A percentile compares a stretch with the other conserved stretches of the same genome.
These are phyloP conservation scores for Leishmania braziliensis DNA, from an alignment of 208 protist genomes.

Conservation along the genomic window DNA sequence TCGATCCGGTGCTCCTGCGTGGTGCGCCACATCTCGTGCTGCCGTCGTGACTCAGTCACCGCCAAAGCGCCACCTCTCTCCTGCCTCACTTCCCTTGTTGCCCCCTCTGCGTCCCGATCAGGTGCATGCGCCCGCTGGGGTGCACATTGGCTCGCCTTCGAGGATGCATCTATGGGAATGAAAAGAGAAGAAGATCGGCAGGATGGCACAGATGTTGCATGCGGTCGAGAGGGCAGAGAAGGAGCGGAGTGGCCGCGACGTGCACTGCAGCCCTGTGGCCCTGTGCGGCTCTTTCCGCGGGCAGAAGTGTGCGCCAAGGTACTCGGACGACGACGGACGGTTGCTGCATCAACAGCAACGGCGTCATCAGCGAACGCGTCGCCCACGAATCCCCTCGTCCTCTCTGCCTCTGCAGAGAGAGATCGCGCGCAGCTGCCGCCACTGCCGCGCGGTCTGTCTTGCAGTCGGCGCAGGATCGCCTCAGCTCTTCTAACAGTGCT, in stretches of 20 bases:
- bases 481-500: slow-evolving; percentile 17
- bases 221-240: neutral
- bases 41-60: neutral
- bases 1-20: slow-evolving; percentile 27
- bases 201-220: neutral
- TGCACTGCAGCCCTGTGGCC: neutral
- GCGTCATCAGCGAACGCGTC: neutral
- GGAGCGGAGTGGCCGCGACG: neutral
- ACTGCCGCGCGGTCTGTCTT: neutral
- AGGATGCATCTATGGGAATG: neutral
- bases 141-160: neutral
- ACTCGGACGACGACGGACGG: neutral
- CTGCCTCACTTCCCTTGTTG: neutral
- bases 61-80: neutral
- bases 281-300: neutral
- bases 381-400: neutral
- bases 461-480: slow-evolving; percentile 12
- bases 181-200: neutral
- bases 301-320: neutral
- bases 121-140: slow-evolving; percentile 1
- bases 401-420: neutral
- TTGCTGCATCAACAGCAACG: neutral
- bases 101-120: neutral
- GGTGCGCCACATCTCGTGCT: slow-evolving; percentile 15
- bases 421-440: neutral